A percentile compares a stretch with the other conserved stretches of the same genome.
These are phyloP conservation scores for Backusella australiensis DNA, from an alignment of 192 early-diverging fungal species.

Conservation along the genomic window DNA sequence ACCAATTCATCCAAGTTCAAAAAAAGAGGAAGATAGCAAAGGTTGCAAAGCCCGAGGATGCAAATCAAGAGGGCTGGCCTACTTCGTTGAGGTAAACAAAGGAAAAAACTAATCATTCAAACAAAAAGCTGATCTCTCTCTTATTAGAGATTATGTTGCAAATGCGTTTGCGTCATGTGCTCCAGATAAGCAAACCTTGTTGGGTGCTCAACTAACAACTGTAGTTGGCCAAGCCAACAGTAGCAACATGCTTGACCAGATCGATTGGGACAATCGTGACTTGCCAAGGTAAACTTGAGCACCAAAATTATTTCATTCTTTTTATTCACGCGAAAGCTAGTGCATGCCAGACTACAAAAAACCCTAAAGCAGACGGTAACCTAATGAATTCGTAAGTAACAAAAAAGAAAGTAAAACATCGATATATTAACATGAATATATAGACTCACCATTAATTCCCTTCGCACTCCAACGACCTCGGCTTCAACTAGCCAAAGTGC, in stretches of 20 bases:
- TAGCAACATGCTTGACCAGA: constrained; percentile 42
- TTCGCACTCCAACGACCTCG: too few species aligned
- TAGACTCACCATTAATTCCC: too few species aligned
- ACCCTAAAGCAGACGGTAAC: not conserved
- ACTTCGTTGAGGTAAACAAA: not conserved
- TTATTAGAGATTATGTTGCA: constrained; percentile 30
- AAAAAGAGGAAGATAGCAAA: not conserved
- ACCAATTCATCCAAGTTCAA: not conserved
- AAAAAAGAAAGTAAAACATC: not conserved
- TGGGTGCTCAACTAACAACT: constrained; percentile 53
- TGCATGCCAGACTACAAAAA: not conserved
- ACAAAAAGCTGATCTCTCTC: not conserved
- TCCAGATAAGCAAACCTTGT: constrained; percentile 34
- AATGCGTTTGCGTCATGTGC: constrained; percentile 28
- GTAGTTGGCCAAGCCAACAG: constrained; percentile 50
- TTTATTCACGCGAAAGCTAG: not conserved
- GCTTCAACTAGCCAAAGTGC: too few species aligned
- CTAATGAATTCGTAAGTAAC: not conserved
- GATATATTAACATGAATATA: too few species aligned
- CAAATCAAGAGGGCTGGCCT: not conserved
- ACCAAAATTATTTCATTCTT: too few species aligned
- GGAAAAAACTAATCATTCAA: not conserved
- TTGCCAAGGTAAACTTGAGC: constrained; percentile 54
- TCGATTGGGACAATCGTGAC: constrained; percentile 70
- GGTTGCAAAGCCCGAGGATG: not conserved